Evolutionary conservation across 2,329 filamentous ascomycete genomes (phyloP), one percentile per base, ranked within the genome.

Genomic region (Aureobasidium lini): DNA sequence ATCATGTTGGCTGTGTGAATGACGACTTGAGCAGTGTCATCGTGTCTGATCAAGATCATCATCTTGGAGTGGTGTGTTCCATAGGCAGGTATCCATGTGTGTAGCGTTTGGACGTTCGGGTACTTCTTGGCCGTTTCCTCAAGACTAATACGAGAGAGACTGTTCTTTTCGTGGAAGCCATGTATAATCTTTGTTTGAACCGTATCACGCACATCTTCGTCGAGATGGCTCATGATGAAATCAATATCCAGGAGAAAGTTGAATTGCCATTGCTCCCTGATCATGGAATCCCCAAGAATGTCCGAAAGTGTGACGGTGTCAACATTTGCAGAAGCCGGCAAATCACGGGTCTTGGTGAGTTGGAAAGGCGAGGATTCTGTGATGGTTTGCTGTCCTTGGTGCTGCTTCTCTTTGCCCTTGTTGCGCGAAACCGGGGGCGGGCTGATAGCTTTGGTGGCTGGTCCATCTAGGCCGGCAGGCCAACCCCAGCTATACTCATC

Each of bases 1-100:
- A 95, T 93, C 87, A 95, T 90, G 66, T 96, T 96, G 16, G 91
- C 90, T 0, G 91, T 96, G 66, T 95, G 89, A 32, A 96, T 91
- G 59, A 95, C 74, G 6, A 96, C 76, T 72, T 95, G 88, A 0
- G 87, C 88, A 0, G 80, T 83, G 62, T 87, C 84, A 68, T 95
- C 90, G 69, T 88, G 85, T 5, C 88, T 82, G 62, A 95, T 78
- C 4, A 95, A 72, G n/a, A 95, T 77, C 72, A 95, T 82, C 88
- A 95, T 94, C 72, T 95, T 94, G 11, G 88, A 81, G 68, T 86
- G 90, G 71, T 96, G 91, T 0, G 90, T 96, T 2, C 91, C 91
- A 68, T 91, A 95, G 64, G 93, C 88, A 0, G 90, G 88, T 81
- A 95, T 87, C 61, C 85, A 90, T 0, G 90, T 90, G 15, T 81